phyloP scores from a whole-genome alignment of 192 early-diverging fungal genomes.

The Backusella westeae region DNA sequence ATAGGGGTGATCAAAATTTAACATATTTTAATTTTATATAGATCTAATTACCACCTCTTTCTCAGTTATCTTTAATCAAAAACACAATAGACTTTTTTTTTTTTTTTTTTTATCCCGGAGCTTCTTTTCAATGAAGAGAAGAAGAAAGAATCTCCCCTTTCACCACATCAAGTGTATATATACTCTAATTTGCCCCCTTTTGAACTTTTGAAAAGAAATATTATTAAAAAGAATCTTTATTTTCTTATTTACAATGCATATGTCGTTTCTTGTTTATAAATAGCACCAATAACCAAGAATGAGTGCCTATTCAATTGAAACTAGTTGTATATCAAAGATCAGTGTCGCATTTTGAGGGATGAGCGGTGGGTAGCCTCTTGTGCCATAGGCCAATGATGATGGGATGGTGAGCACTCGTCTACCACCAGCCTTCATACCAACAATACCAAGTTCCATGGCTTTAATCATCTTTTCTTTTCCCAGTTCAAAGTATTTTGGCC shows the following conservation, averaged over 20 bases:
- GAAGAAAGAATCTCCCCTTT: neutral
- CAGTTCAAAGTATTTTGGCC: slow-evolving; percentile 84
- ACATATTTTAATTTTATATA: neutral
- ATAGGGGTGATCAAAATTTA: neutral
- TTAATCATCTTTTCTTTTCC: slow-evolving; percentile 89
- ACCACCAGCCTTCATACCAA: slow-evolving; percentile 90
- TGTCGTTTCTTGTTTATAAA: neutral
- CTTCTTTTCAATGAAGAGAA: neutral
- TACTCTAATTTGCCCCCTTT: slow-evolving; percentile 1
- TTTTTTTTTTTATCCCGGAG: too few species aligned
- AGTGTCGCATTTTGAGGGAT: slow-evolving; percentile 87
- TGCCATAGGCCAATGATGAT: slow-evolving; percentile 64
- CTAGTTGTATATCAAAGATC: slow-evolving; percentile 49
- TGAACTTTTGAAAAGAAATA: slow-evolving; percentile 4
- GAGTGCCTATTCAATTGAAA: neutral
- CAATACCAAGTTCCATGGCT: slow-evolving; percentile 89
- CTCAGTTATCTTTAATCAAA: neutral
- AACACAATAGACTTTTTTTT: neutral
- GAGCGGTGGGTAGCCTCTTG: slow-evolving; percentile 86
- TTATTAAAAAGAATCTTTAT: neutral
- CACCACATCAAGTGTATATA: slow-evolving; percentile 2
- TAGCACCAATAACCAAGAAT: too few species aligned
- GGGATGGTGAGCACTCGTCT: slow-evolving; percentile 89
- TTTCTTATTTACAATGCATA: neutral
- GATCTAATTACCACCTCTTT: neutral